Conservation (phyloP, 2,329 filamentous ascomycete species). For the Scopulariopsis brevicaulis region DNA sequence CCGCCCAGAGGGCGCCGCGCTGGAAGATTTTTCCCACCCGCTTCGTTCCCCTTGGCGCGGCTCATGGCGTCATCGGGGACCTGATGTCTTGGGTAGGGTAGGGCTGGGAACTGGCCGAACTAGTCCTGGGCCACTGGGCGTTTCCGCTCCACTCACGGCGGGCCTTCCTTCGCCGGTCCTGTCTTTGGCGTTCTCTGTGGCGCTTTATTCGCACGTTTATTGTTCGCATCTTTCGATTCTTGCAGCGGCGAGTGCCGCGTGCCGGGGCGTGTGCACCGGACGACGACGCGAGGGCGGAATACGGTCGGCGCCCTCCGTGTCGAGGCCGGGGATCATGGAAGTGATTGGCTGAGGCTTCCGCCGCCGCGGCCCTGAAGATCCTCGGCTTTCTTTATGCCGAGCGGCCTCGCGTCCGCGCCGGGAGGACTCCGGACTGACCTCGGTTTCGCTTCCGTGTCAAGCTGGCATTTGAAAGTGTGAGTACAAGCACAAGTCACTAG, state of each 20-base stretch:
- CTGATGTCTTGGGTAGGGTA: neutral
- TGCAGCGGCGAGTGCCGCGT: neutral
- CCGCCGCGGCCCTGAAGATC: neutral
- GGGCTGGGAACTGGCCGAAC: neutral
- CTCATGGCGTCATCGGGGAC: neutral
- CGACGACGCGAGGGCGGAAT: neutral
- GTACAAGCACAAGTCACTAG: too few species aligned
- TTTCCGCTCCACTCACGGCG: neutral
- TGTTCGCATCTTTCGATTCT: neutral
- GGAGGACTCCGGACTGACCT: too few species aligned
- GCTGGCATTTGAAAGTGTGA: too few species aligned
- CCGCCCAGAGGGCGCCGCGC: neutral
- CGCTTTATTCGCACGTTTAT: neutral
- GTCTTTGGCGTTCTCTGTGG: neutral
- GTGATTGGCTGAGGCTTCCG: neutral
- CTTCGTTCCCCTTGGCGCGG: neutral
- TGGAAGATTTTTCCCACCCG: neutral
- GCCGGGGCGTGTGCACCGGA: neutral
- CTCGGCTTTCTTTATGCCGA: neutral
- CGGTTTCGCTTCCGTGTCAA: too few species aligned
- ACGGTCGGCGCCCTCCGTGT: neutral
- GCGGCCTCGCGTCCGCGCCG: too few species aligned
- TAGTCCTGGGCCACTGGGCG: neutral
- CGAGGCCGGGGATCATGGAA: neutral
- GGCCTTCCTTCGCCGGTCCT: neutral